phyloP scores from a whole-genome alignment of 352 stramenopile species.

The Phytophthora podocarpi region DNA sequence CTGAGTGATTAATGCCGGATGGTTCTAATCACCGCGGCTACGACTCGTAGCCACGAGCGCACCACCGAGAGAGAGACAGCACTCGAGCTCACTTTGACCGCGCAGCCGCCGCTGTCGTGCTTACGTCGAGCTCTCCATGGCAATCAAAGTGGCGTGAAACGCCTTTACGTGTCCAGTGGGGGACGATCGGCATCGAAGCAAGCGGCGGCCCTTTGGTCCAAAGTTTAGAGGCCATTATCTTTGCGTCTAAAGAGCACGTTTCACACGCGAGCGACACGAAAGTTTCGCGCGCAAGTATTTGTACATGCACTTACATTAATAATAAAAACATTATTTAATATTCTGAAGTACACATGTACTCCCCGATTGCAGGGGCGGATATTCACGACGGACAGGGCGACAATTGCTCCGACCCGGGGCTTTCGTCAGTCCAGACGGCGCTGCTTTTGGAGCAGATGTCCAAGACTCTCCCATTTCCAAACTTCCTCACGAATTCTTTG shows the following conservation, averaged over 20 bases:
- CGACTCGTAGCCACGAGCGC: too few relatives aligned
- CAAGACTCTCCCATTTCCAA: constrained; percentile 16
- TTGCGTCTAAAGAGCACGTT: constrained; percentile 16
- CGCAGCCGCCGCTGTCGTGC: constrained; percentile 8
- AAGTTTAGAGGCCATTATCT: too few relatives aligned
- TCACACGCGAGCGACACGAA: background rate
- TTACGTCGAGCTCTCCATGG: constrained; percentile 26
- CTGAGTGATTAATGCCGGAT: constrained; percentile 19
- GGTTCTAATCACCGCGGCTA: constrained; percentile 2
- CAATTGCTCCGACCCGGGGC: constrained; percentile 3
- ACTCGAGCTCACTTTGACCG: background rate
- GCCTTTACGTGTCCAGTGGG: constrained; percentile 26
- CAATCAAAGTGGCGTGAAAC: constrained; percentile 19
- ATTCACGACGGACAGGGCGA: constrained; percentile 14
- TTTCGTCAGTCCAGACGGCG: constrained; percentile 12
- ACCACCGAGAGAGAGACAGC: constrained; percentile 16
- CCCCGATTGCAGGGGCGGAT: too few relatives aligned
- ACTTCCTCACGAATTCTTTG: constrained; percentile 27
- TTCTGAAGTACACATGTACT: too few relatives aligned
- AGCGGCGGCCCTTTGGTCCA: too few relatives aligned
- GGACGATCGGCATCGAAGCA: constrained; percentile 14
- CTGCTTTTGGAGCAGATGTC: constrained; percentile 25
- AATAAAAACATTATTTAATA: too few relatives aligned
- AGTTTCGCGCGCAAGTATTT: constrained; percentile 5
- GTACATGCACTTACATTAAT: too few relatives aligned